Base-by-base conservation (phyloP, 2,329 filamentous ascomycete genomes). In the Aureobasidium namibiae region DNA sequence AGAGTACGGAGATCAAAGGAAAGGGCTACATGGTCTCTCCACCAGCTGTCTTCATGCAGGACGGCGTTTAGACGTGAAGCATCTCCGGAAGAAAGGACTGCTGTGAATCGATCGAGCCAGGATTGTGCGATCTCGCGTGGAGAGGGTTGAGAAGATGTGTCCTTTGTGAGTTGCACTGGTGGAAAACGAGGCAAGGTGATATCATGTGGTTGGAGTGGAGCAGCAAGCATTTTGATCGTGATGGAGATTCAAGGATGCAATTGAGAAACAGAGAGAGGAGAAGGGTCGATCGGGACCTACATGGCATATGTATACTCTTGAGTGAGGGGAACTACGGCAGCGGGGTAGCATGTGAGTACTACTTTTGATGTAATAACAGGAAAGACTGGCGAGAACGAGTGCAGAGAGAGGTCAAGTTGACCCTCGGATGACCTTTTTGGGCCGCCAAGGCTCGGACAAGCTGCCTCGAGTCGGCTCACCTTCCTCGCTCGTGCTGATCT, bases 21-120 rank as follows among this genome's bases (percentile, higher is more conserved):
- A 1, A 85, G 67, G 21, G 76, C 78, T 0, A 85, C 71, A 44
- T 83, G 80, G 64, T 85, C 82, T 9, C 82, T 76, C 82, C 82
- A 85, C 68, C 77, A 83, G 59, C 79, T 77, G 21, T 78, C 71
- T 1, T 71, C 63, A 2, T 73, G 65, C 46, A 83, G 78, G 4
- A 82, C 50, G 24, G 54, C 39, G 24, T 56, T 24, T 5, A 71
- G 59, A 13, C 58, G 59, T 4, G 60, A 54, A 3, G 44, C 38
- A 56, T 70, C 62, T 23, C 63, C 62, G 18, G 59, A 64, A 11
- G 61, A 36, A 21, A 72, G 64, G 9, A 66, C 62, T 10, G 60
- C 34, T 18, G 64, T 49, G 61, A 72, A 69, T 3, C 63, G 61
- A 6, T 64, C 56, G 4, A 72, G 66, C 69, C 69, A 72, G 61